Evolutionary conservation across 306 rosid species (phyloP), one percentile per base, ranked within the genome.

Genomic region (Casuarina glauca): DNA sequence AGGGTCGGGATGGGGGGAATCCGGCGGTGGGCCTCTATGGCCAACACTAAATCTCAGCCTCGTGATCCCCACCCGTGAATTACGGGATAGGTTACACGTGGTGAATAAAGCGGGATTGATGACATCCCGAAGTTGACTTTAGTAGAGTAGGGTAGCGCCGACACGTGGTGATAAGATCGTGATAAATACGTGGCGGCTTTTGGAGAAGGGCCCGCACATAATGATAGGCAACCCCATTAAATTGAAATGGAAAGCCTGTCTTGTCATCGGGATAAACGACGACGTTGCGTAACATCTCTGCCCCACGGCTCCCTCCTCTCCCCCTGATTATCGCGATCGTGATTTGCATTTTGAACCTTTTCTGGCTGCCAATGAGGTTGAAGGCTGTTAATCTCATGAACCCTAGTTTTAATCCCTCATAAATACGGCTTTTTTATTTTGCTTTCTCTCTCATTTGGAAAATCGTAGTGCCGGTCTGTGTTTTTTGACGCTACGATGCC

Each of bases 131-230:
- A 1, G 67, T 73, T 53, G 66, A 73, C 76, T 39, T 53, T 0
- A 73, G 16, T 15, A 5, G 1, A 53, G 61, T 12, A 36, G 32
- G 76, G 66, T 58, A 39, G 10, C 17, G 17, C 42, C 19, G 42
- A 32, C 64, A 73, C 52, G 76, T 54, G 76, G 45, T 54, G 10
- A 41, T 54, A 2, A 15, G n/a, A 11, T n/a, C 66, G 67, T 39
- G 11, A 15, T 19, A 26, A 46, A 12, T 79, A 77, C 79, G 82
- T 77, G 53, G 72, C 53, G 16, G 20, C 0, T 10, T 55, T 67
- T 67, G 13, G 36, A 41, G 38, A n/a, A 1, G 57, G 83, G 51
- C 78, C 83, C 74, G 32, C 32, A 48, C 80, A n/a, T 38, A 75
- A 67, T 83, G n/a, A 79, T 62, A 1, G 17, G 64, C 48, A 19